Evolutionary conservation across 2,329 filamentous ascomycete species (phyloP).

Genomic region (Pseudocercospora fuligena): DNA sequence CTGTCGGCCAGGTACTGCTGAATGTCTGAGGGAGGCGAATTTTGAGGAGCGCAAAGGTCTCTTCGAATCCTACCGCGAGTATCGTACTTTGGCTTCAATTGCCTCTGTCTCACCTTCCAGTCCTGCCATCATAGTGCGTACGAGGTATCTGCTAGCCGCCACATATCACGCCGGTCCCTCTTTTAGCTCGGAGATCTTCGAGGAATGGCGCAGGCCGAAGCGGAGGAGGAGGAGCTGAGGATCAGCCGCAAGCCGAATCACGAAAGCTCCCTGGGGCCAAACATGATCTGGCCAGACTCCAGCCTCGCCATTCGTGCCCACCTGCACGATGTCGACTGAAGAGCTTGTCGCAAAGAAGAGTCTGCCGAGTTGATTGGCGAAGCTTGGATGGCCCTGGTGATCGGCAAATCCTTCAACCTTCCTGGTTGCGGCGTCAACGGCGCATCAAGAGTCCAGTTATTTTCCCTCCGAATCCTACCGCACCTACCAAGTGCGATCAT

Average conservation of each 20-base stretch:
- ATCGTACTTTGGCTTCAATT: background rate
- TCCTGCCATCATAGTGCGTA: background rate
- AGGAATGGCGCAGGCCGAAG: background rate
- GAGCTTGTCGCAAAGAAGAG: slow-evolving; percentile 4
- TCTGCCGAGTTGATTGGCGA: background rate
- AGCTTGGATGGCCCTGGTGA: background rate
- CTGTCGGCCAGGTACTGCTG: background rate
- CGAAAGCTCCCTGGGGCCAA: background rate
- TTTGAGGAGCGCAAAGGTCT: background rate
- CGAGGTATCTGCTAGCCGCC: background rate
- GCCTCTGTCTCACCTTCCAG: background rate
- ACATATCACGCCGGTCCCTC: background rate
- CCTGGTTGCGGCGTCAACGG: background rate
- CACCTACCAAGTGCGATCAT: background rate
- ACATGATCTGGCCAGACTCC: background rate
- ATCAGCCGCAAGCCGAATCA: background rate
- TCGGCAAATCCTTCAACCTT: background rate
- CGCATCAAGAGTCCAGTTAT: background rate
- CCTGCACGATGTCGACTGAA: background rate
- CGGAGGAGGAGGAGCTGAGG: background rate
- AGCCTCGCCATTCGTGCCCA: background rate
- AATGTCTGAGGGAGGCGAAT: background rate
- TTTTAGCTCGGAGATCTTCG: background rate
- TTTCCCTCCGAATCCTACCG: background rate
- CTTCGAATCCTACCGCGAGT: background rate